phyloP scores from a whole-genome alignment of 768 basidiomycete genomes.

The Leccinum arenicola region DNA sequence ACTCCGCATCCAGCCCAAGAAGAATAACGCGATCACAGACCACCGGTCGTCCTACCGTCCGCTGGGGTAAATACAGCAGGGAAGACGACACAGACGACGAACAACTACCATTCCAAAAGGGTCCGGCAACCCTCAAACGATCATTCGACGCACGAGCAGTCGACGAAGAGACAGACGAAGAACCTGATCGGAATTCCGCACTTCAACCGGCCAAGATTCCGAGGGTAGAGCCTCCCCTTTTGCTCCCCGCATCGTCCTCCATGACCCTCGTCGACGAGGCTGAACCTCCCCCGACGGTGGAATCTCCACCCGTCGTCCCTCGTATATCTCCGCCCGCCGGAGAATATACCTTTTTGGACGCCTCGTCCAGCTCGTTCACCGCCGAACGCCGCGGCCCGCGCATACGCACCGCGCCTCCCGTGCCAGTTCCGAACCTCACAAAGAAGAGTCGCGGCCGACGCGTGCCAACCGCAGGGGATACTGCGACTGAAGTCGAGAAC shows the following conservation, averaged over 20 bases:
- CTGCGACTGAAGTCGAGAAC: constrained; percentile 21
- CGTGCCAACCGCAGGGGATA: constrained; percentile 54
- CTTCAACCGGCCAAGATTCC: constrained; percentile 28
- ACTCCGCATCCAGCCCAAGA: constrained; percentile 23
- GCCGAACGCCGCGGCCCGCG: constrained; percentile 46
- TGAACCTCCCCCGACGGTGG: constrained; percentile 9
- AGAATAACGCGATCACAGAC: constrained; percentile 35
- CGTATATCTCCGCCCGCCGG: constrained; percentile 29
- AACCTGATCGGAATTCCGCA: constrained; percentile 19
- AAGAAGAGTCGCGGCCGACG: constrained; percentile 79
- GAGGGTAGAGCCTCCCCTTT: constrained; percentile 24
- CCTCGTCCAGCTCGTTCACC: constrained; percentile 35
- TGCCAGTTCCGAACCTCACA: constrained; percentile 73
- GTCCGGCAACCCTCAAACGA: constrained; percentile 29
- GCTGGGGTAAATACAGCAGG: constrained; percentile 33
- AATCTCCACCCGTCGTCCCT: constrained; percentile 7
- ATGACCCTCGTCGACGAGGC: constrained; percentile 28
- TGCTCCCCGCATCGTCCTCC: constrained; percentile 28
- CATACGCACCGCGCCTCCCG: constrained; percentile 55
- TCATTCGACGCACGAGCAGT: constrained; percentile 34
- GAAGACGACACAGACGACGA: constrained; percentile 31
- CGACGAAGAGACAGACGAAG: constrained; percentile 34
- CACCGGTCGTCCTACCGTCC: constrained; percentile 32
- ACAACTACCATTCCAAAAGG: constrained; percentile 12
- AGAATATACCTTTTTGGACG: constrained; percentile 35